phyloP scores from a whole-genome alignment of 148 eudicot genomes.

The Camellia japonica region DNA sequence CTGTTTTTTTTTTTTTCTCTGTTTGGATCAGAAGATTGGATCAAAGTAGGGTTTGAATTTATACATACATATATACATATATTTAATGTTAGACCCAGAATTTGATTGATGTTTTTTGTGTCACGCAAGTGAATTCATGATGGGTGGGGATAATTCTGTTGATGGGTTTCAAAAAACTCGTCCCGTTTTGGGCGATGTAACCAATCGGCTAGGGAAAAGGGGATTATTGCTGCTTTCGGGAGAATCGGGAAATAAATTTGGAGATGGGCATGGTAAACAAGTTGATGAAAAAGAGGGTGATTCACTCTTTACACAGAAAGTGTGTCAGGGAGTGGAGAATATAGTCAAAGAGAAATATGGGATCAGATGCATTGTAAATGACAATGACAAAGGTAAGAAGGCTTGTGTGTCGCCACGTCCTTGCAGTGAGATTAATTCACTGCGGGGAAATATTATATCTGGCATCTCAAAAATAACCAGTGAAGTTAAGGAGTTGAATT shows the following conservation, averaged over 20 bases:
- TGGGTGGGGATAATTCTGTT: slow-evolving; percentile 37
- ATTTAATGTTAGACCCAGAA: not conserved
- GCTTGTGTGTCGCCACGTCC: slow-evolving; percentile 34
- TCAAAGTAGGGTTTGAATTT: not conserved
- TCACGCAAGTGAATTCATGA: slow-evolving; percentile 14
- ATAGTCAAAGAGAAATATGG: slow-evolving; percentile 28
- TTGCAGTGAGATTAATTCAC: slow-evolving; percentile 25
- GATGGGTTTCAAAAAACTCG: slow-evolving; percentile 27
- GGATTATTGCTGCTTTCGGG: slow-evolving; percentile 30
- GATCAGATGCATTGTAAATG: slow-evolving; percentile 14
- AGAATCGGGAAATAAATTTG: slow-evolving; percentile 26
- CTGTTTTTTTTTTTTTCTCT: not conserved
- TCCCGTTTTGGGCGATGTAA: slow-evolving; percentile 47
- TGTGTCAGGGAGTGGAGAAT: slow-evolving; percentile 31
- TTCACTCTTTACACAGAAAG: slow-evolving; percentile 31
- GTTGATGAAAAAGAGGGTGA: slow-evolving; percentile 10
- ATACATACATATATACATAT: not conserved
- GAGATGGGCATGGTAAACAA: slow-evolving; percentile 6
- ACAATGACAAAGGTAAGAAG: slow-evolving; percentile 35
- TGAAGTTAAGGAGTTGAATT: slow-evolving; percentile 24
- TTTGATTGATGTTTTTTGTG: not conserved
- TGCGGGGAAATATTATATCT: slow-evolving; percentile 17
- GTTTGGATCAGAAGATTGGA: not conserved
- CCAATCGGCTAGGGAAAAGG: slow-evolving; percentile 56
- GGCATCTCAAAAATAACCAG: slow-evolving; percentile 11